Base-by-base conservation (phyloP, 2,329 filamentous ascomycete species). In the Calonectria fujianensis region DNA sequence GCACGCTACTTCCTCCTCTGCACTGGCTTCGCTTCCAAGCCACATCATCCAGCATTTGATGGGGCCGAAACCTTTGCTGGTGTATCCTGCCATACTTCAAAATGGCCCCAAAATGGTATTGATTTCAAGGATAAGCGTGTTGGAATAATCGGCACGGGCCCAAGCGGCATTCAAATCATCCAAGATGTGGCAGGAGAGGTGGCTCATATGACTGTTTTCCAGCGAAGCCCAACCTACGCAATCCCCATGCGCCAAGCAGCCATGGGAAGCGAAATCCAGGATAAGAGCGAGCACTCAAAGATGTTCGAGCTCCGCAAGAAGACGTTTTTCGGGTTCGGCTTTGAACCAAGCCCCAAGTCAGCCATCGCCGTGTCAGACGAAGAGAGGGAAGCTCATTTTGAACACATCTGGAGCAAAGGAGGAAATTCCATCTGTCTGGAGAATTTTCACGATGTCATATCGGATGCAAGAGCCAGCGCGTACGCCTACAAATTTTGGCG, bases 21-120 rank as follows among this genome's bases (percentile, higher is more conserved):
- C 9, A 85, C 84, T 3, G 87, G 88, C 0, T 87, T 87, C 65
- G 81, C 85, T 4, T 81, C 85, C 10, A 86, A 86, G 76, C 79
- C 80, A 14, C 84, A 86, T 39, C 81, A 85, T 52, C 86, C 87
- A 0, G 77, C 83, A 7, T 48, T 67, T 31, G 61, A 72, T 3
- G 86, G 86, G 0, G 69, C 84, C 10, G 78, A 80, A 10, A 65
- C 20, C 5, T 73, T 69, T 48, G 18, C 16, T 2, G 71, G 71
- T 1, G 20, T 41, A 4, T 37, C 24, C 3, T 63, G 52, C 16
- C 71, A 73, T 32, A 54, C 71, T 10, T 39, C 29, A 2, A 61
- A 37, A 39, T 73, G 71, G 71, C 69, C 69, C 5, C 41, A 39
- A 4, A 20, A 24, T 4, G 57, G 24, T 18, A 39, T 52, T 3